These are phyloP conservation scores for Clonostachys sp. DNA, from an alignment of 2,329 filamentous ascomycete species.

Conservation along the genomic window DNA sequence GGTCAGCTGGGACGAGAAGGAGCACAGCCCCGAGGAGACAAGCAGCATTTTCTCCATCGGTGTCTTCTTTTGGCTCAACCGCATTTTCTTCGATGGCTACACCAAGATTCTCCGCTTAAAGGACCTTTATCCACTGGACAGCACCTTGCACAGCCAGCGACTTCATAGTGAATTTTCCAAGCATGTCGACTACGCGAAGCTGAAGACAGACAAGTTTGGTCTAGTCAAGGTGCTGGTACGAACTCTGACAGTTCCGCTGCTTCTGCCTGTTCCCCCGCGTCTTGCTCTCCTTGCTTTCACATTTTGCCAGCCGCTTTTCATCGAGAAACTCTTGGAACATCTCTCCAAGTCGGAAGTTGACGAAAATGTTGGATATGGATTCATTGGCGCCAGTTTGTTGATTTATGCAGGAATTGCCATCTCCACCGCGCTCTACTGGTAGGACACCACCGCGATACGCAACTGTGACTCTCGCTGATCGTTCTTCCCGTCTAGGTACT, in stretches of 20 bases:
- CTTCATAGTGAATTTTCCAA: slow-evolving; percentile 4
- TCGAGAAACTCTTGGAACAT: slow-evolving; percentile 27
- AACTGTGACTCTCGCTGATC: too few relatives aligned
- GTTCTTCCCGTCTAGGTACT: slow-evolving; percentile 17
- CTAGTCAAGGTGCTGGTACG: slow-evolving; percentile 16
- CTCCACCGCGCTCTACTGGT: slow-evolving; percentile 25
- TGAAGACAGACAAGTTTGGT: slow-evolving; percentile 13
- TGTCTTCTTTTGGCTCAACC: slow-evolving; percentile 26
- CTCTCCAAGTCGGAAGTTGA: slow-evolving; percentile 11
- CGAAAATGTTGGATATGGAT: slow-evolving; percentile 27
- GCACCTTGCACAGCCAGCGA: slow-evolving; percentile 12
- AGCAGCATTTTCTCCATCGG: slow-evolving; percentile 22
- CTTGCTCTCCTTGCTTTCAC: slow-evolving; percentile 30
- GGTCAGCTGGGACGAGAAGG: slow-evolving; percentile 24
- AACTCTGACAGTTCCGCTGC: slow-evolving; percentile 21
- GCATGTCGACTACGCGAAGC: slow-evolving; percentile 1
- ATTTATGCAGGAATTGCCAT: slow-evolving; percentile 34
- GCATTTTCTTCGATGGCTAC: slow-evolving; percentile 28
- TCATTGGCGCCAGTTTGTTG: slow-evolving; percentile 32
- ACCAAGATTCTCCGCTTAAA: slow-evolving; percentile 18
- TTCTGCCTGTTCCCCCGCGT: slow-evolving; percentile 27
- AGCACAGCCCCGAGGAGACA: slow-evolving; percentile 31
- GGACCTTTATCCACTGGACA: slow-evolving; percentile 28
- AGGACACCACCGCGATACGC: too few relatives aligned
- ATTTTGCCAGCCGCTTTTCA: slow-evolving; percentile 37